Conservation (phyloP, 2,329 filamentous ascomycete genomes). For the Aspergillus jensenii region DNA sequence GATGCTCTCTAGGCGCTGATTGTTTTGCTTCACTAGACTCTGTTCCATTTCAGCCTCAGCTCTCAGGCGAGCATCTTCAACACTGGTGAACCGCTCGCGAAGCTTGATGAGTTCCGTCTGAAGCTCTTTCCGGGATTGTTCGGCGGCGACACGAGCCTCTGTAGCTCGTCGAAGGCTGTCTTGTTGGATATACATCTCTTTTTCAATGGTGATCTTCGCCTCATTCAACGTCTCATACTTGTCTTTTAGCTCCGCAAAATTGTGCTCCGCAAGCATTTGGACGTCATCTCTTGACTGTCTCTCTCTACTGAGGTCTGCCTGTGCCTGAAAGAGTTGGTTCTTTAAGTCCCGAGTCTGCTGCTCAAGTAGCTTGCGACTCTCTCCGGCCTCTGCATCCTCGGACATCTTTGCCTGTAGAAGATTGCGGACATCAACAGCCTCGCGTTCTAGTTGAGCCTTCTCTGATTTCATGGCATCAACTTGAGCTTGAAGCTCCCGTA, state of each 20-base stretch:
- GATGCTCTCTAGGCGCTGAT: constrained; percentile 75
- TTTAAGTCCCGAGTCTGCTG: constrained; percentile 86
- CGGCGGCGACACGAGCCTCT: constrained; percentile 75
- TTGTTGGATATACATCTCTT: constrained; percentile 94
- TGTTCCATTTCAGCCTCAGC: constrained; percentile 80
- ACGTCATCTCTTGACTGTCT: constrained; percentile 93
- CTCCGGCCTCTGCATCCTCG: constrained; percentile 79
- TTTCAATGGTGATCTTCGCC: constrained; percentile 95
- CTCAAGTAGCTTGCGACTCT: constrained; percentile 80
- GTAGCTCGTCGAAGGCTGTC: constrained; percentile 84
- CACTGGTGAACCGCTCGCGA: constrained; percentile 77
- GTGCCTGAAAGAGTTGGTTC: constrained; percentile 76
- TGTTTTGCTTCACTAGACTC: constrained; percentile 72
- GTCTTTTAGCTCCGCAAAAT: constrained; percentile 75
- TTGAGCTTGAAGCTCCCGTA: constrained; percentile 85
- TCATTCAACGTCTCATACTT: constrained; percentile 87
- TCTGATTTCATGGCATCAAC: constrained; percentile 83
- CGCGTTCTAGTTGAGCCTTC: constrained; percentile 79
- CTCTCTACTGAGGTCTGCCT: constrained; percentile 86
- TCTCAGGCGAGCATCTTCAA: constrained; percentile 81
- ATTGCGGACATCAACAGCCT: constrained; percentile 83
- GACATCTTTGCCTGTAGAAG: constrained; percentile 85
- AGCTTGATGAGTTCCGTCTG: constrained; percentile 81
- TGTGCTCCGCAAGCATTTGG: constrained; percentile 84
- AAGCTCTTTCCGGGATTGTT: constrained; percentile 85